Evolutionary conservation across 2,329 filamentous ascomycete genomes (phyloP).

Genomic region (Hymenoscyphus infarciens): DNA sequence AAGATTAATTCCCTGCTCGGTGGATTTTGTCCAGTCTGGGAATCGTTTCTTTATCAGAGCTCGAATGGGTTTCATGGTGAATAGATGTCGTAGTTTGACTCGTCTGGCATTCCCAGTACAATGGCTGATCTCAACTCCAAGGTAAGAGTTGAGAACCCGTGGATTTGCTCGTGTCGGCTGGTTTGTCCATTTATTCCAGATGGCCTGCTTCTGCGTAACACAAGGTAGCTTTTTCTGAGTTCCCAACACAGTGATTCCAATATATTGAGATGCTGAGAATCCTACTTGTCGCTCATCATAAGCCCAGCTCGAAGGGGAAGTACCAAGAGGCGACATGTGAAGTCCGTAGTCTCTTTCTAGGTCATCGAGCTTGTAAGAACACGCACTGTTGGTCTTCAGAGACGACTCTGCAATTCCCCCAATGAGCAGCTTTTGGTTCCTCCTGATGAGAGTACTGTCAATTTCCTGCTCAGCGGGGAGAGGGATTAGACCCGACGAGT

Average conservation of each 20-base stretch:
- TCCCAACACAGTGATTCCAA: conserved; percentile 4
- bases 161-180: conserved; percentile 11
- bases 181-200: conserved; percentile 15
- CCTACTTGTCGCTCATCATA: conserved; percentile 9
- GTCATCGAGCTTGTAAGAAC: conserved; percentile 12
- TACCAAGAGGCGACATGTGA: conserved; percentile 13
- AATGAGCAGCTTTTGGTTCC: not conserved
- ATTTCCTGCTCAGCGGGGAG: not conserved
- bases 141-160: conserved; percentile 11
- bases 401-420: not conserved
- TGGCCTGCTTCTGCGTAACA: conserved; percentile 11
- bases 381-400: conserved; percentile 1
- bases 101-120: conserved; percentile 19
- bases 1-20: not conserved
- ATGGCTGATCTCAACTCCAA: conserved; percentile 18
- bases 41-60: not conserved
- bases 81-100: conserved; percentile 11
- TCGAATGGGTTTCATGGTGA: conserved; percentile 5
- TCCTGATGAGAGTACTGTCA: not conserved
- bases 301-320: not conserved
- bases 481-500: not conserved
- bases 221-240: conserved; percentile 13
- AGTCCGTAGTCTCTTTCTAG: conserved; percentile 13
- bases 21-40: not conserved
- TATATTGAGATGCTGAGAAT: conserved; percentile 12